Evolutionary conservation across 768 basidiomycete genomes (phyloP), one percentile per base, ranked within the genome.

Genomic region (Mycena leptocephala): DNA sequence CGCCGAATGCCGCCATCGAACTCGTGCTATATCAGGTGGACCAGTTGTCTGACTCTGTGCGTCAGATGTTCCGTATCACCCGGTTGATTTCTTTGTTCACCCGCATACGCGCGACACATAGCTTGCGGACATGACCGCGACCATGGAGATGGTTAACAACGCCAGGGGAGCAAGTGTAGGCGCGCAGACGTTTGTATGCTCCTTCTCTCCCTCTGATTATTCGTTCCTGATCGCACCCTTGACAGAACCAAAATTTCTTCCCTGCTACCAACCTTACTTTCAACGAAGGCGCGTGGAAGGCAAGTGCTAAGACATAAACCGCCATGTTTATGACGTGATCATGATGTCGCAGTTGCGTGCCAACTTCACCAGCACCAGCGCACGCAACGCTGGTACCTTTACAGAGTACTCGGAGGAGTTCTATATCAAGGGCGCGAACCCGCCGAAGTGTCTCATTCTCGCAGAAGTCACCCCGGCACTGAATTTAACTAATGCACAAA

Each of bases 1-100:
- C 33, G 22, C 59, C 37, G 5, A 37, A 37, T 24, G 59, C 59
- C 59, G 59, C 59, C 59, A 61, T 61, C 32, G 9, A 61, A 33
- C 11, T 22, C 35, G 59, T 18, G 33, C 59, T 61, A 24, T 61
- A 61, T 33, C 7, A 61, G 59, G 59, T 61, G 33, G 59, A 61
- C 35, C 59, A 61, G 59, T 61, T 61, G 59, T 13, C 35, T 35
- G 59, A 37, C 22, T 61, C 59, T 61, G 59, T 61, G 59, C 59
- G 59, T 61, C 18, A 39, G 16, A 61, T 37, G 22, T 35, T 39
- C 37, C 13, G 59, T 37, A n/a, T 39, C 59, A 4, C 22, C 37
- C 59, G 7, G 7, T 43, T 16, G 4, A 43, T 24, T 16, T 37
- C 59, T 5, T 20, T 61, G 33, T 18, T 35, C 59, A 61, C 7